These are phyloP conservation scores for Inga laurina DNA, from an alignment of 306 rosid species.

Conservation along the genomic window DNA sequence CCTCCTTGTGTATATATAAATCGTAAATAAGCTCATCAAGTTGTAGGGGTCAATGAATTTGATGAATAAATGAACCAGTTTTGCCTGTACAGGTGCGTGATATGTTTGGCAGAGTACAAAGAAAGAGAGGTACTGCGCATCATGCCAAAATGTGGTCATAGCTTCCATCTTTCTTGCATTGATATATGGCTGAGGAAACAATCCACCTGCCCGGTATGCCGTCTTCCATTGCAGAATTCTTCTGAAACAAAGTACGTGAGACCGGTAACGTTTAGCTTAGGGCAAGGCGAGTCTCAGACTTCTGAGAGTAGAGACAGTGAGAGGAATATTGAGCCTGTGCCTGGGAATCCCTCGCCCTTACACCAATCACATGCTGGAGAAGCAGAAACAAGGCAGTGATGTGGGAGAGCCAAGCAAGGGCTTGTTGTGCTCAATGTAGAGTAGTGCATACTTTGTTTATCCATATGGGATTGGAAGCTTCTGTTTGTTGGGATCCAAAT, in stretches of 20 bases:
- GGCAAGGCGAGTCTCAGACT: conserved; percentile 53
- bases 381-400: conserved; percentile 45
- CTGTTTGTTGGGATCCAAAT: conserved; percentile 39
- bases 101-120: conserved; percentile 87
- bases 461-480: conserved; percentile 13
- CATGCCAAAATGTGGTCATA: conserved; percentile 95
- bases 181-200: conserved; percentile 88
- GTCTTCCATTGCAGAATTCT: conserved; percentile 69
- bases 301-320: conserved; percentile 42
- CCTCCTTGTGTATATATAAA: not conserved
- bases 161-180: conserved; percentile 88
- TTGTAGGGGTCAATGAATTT: not conserved
- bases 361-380: conserved; percentile 35
- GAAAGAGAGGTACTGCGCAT: conserved; percentile 81
- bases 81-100: conserved; percentile 74
- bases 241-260: conserved; percentile 54
- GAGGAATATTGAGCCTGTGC: conserved; percentile 31
- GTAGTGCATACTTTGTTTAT: conserved; percentile 30
- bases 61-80: conserved; percentile 6
- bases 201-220: conserved; percentile 92
- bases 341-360: not conserved
- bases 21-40: conserved; percentile 1
- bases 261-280: conserved; percentile 48
- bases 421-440: conserved; percentile 18
- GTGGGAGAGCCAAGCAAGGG: conserved; percentile 20